Evolutionary conservation across 2,329 filamentous ascomycete species (phyloP), one percentile per base, ranked within the genome.

Genomic region (Aspergillus nomiae): DNA sequence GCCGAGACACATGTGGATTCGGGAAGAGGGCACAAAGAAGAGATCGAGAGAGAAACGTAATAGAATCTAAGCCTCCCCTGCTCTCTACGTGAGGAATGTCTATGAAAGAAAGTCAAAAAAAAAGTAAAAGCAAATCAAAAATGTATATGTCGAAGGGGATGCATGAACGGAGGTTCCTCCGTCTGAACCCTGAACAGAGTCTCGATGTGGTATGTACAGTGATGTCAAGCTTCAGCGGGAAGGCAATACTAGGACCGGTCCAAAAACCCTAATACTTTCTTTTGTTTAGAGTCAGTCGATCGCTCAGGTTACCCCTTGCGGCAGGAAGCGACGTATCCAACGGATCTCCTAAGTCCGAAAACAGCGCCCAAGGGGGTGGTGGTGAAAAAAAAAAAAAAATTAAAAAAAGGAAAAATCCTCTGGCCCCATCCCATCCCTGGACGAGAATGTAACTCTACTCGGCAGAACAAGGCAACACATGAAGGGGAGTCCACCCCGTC

Each of bases 381-480:
- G 34, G 30, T 32, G 34, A 38, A 54, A 54, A 36, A 54, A 36
- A 28, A 28, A 26, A 8, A 12, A 12, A 21, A 45, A 21, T 4
- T 10, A 45, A 45, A 45, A 36, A 14, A 36, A 5, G 26, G 5
- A 41, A 41, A 41, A 8, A 9, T 51, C 24, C 30, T 54, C 32
- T 21, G 11, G 30, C 51, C 51, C 51, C 51, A 54, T 53, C 34
- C 34, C 38, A 50, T 51, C 32, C 51, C 32, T 34, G 51, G 32
- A 36, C 51, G 34, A 54, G 28, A 38, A 36, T 54, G 51, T 54
- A 54, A 54, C 51, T 34, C 30, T 21, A n/a, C 51, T 54, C 51
- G 51, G 51, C 51, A 54, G 51, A 34, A 36, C 30, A 34, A 53
- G 50, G 50, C 28, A 53, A 53, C n/a, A 54, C 48, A 51, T 51